Evolutionary conservation across 345 rosid genomes (phyloP), one percentile per base, ranked within the genome.

Genomic region (Rhizophora mangle): DNA sequence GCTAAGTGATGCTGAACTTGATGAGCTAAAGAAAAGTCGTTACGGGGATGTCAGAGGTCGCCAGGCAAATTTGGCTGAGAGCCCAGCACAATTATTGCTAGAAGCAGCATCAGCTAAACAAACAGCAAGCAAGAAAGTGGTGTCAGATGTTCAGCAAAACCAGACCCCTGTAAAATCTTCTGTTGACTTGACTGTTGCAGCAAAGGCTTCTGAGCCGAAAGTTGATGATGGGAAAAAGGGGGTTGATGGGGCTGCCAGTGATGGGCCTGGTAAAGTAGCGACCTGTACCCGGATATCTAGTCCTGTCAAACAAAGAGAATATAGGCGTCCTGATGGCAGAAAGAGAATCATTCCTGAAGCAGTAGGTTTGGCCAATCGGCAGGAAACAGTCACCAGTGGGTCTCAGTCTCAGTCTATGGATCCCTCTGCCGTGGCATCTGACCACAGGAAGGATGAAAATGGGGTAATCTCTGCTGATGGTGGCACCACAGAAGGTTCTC

Each of bases 341-440:
- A 95, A 92, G 85, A 83, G 99, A 84, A 95, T 95, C 65, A 95
- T 95, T 78, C 98, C 99, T 46, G 99, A 95, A 86, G 94, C 99
- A 5, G 92, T 95, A 2, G 99, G 99, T 60, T 83, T 82, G 51
- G 86, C 89, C n/a, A 74, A 71, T 71, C 91, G 87, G 68, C 87
- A 76, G 80, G 91, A 85, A 67, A 85, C 75, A 60, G 71, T 79
- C 47, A 64, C 83, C 27, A 81, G 82, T 64, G 73, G 74, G 30
- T 62, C 65, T 62, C 84, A 74, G 32, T 54, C 81, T 67, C 86
- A 82, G 62, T 75, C 74, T 3, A 71, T 72, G 22, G 89, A 75
- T 64, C 82, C 89, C 52, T 82, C 83, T 65, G 62, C 47, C 34
- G 58, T 69, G 58, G 69, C 84, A 46, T 72, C 83, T 24, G 83